These are phyloP conservation scores for Diplogelasinospora grovesii DNA, from an alignment of 495 filamentous ascomycete species.

Conservation along the genomic window DNA sequence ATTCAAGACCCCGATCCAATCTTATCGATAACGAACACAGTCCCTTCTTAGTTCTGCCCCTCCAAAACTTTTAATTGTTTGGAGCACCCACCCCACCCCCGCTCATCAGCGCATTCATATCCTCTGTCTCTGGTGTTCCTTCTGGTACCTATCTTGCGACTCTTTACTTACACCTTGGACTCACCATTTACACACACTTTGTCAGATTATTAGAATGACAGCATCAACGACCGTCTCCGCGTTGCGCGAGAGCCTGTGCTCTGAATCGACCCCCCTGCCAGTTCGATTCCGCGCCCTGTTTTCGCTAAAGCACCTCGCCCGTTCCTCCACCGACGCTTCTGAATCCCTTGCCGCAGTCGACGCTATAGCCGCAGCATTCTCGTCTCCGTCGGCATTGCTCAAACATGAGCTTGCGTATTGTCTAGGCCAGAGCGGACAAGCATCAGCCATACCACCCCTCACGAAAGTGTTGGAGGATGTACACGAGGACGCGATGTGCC, in stretches of 20 bases:
- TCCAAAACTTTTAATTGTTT: constrained; percentile 12
- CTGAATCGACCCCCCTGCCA: constrained; percentile 74
- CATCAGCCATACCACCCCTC: constrained; percentile 65
- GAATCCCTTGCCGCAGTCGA: constrained; percentile 71
- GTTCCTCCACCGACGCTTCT: constrained; percentile 52
- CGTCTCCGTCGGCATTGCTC: constrained; percentile 75
- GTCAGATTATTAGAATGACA: too few relatives aligned
- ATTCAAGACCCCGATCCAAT: too few relatives aligned
- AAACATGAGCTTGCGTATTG: constrained; percentile 98
- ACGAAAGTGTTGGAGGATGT: constrained; percentile 69
- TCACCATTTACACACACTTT: too few relatives aligned
- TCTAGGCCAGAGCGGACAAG: constrained; percentile 79
- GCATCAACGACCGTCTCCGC: constrained; percentile 37
- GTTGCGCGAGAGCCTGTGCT: constrained; percentile 69
- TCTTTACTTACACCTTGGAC: too few relatives aligned
- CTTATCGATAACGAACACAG: constrained; percentile 10
- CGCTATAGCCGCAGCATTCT: constrained; percentile 84
- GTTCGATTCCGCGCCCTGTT: constrained; percentile 95
- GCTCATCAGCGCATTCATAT: too few relatives aligned
- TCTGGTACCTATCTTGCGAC: too few relatives aligned
- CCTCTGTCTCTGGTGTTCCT: too few relatives aligned
- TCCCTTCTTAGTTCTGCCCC: too few relatives aligned
- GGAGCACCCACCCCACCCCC: too few relatives aligned
- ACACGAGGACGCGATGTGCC: constrained; percentile 84
- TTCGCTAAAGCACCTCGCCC: constrained; percentile 89